phyloP scores from a whole-genome alignment of 2,329 filamentous ascomycete species.

The Graphiopsis chlorocephala region DNA sequence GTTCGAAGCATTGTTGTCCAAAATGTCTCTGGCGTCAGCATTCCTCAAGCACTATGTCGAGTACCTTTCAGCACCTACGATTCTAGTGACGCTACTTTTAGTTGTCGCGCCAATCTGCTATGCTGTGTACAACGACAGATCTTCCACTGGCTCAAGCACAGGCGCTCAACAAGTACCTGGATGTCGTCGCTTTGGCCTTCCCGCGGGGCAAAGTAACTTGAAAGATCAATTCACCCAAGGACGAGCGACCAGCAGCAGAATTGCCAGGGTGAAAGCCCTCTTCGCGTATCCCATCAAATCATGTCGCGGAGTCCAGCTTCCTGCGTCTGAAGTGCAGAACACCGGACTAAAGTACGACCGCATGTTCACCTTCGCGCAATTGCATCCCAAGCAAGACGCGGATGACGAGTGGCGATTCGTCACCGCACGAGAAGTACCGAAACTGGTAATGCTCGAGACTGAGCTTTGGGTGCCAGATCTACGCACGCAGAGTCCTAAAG shows the following conservation, averaged over 20 bases:
- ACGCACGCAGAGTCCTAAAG: background rate
- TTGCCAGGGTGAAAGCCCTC: slow-evolving; percentile 62
- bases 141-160: background rate
- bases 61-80: slow-evolving; percentile 22
- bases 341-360: slow-evolving; percentile 76
- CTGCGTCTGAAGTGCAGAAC: slow-evolving; percentile 60
- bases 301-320: slow-evolving; percentile 72
- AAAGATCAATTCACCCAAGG: slow-evolving; percentile 22
- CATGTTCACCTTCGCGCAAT: slow-evolving; percentile 77
- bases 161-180: slow-evolving; percentile 23
- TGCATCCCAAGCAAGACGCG: slow-evolving; percentile 39
- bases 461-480: slow-evolving; percentile 68
- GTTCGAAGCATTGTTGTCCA: background rate
- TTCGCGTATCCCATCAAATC: slow-evolving; percentile 83
- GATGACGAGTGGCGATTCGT: slow-evolving; percentile 64
- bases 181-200: slow-evolving; percentile 27
- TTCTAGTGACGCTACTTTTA: slow-evolving; percentile 21
- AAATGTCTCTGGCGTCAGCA: slow-evolving; percentile 19
- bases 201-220: slow-evolving; percentile 24
- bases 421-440: slow-evolving; percentile 67
- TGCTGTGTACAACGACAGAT: slow-evolving; percentile 12
- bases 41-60: slow-evolving; percentile 25
- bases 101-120: slow-evolving; percentile 21
- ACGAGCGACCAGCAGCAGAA: slow-evolving; percentile 20
- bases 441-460: slow-evolving; percentile 65